Evolutionary conservation across 2,329 filamentous ascomycete species (phyloP).

Genomic region (Hypoxylon sp.): DNA sequence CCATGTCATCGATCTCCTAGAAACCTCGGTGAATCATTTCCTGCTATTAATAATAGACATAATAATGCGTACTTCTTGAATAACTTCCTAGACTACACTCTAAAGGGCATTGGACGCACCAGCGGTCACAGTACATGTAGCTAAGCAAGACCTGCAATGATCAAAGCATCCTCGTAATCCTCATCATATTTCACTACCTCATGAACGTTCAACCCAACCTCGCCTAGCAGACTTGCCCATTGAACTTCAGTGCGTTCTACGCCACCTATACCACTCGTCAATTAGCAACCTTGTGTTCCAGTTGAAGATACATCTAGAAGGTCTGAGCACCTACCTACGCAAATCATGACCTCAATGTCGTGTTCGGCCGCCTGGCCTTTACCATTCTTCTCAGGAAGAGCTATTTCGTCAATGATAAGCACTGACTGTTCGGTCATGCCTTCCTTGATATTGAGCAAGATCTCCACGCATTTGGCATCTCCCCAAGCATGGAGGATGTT

Average conservation of each 20-base stretch:
- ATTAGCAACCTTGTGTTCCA: background rate
- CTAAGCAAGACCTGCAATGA: background rate
- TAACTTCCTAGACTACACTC: too few relatives aligned
- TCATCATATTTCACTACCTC: background rate
- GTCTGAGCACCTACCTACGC: background rate
- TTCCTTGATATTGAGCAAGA: conserved; percentile 25
- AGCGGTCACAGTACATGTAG: too few relatives aligned
- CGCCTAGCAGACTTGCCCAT: background rate
- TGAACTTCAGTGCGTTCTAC: background rate
- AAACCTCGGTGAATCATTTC: too few relatives aligned
- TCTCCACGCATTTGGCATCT: conserved; percentile 20
- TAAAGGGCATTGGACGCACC: too few relatives aligned
- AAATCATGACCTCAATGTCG: background rate
- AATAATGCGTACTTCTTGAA: too few relatives aligned
- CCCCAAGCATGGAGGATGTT: conserved; percentile 37
- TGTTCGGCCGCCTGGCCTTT: background rate
- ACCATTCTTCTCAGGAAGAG: conserved; percentile 14
- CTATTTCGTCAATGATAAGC: conserved; percentile 38
- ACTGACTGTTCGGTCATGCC: conserved; percentile 35
- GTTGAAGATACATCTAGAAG: background rate
- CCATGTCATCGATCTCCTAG: too few relatives aligned
- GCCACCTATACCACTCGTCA: background rate
- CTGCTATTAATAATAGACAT: too few relatives aligned
- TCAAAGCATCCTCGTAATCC: background rate
- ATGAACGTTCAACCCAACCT: background rate